Percentiles rank a stretch among this genome's conserved stretches.
phyloP scores from a whole-genome alignment of 345 rosid species.

The Dipteronia sinensis region DNA sequence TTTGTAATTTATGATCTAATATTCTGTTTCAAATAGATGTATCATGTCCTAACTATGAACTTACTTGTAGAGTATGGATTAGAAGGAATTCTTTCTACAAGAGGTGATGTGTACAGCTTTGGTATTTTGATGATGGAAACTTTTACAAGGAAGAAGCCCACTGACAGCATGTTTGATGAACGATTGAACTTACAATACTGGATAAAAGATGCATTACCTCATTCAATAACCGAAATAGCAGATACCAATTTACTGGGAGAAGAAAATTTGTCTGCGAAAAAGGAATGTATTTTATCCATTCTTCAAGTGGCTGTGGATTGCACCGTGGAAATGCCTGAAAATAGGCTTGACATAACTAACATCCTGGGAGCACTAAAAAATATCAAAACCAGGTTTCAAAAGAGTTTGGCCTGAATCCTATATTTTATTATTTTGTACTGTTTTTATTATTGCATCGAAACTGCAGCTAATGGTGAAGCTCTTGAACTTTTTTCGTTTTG shows the following conservation, averaged over 20 bases:
- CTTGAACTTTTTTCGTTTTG: too few species aligned
- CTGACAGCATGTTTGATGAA: slow-evolving; percentile 4
- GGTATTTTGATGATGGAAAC: slow-evolving; percentile 25
- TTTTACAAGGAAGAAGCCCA: slow-evolving; percentile 24
- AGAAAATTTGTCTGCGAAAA: slow-evolving; percentile 8
- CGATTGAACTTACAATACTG: slow-evolving; percentile 19
- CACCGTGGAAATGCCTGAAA: not conserved
- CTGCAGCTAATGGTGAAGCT: too few species aligned
- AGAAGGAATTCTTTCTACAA: slow-evolving; percentile 13
- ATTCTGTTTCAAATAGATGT: too few species aligned
- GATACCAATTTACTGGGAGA: slow-evolving; percentile 17
- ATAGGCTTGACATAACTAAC: not conserved
- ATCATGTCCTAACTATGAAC: not conserved
- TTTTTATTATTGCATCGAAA: too few species aligned
- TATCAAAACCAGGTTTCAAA: not conserved
- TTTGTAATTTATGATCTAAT: not conserved
- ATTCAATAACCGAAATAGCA: not conserved
- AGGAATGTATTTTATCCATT: not conserved
- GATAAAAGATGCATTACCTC: not conserved
- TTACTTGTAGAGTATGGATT: slow-evolving; percentile 18
- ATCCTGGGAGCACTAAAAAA: not conserved
- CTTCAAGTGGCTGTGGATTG: slow-evolving; percentile 11
- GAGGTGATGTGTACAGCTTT: slow-evolving; percentile 21
- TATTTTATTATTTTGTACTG: too few species aligned
- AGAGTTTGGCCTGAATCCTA: not conserved